phyloP scores from a whole-genome alignment of 805 yeast genomes.

The Suhomyces pyralidae region DNA sequence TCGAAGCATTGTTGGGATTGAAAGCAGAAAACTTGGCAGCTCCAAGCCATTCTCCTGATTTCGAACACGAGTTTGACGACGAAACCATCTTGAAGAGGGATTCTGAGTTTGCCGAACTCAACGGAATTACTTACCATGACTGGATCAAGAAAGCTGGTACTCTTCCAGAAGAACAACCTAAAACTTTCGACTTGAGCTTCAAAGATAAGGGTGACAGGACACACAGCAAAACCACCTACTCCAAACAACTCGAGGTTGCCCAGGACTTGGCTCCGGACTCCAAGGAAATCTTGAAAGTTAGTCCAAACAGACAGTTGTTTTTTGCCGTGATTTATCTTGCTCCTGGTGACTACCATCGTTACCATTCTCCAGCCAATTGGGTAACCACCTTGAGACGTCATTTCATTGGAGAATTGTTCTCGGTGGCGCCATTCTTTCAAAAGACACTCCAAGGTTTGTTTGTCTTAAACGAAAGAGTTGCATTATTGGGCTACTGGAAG shows the following conservation, averaged over 20 bases:
- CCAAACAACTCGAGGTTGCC: constrained; percentile 39
- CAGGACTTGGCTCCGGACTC: constrained; percentile 38
- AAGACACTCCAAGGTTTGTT: constrained; percentile 80
- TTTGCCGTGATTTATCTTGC: constrained; percentile 93
- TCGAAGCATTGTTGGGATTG: constrained; percentile 82
- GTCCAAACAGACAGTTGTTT: constrained; percentile 56
- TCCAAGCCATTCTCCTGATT: constrained; percentile 49
- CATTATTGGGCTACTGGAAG: constrained; percentile 92
- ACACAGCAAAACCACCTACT: constrained; percentile 28
- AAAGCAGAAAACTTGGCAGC: constrained; percentile 49
- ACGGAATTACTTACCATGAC: constrained; percentile 68
- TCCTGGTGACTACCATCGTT: constrained; percentile 97
- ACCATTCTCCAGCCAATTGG: constrained; percentile 96
- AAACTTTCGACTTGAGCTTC: constrained; percentile 44
- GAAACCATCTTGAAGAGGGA: constrained; percentile 50
- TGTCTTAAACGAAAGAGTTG: constrained; percentile 91
- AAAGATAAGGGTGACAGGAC: constrained; percentile 67
- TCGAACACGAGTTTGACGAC: constrained; percentile 40
- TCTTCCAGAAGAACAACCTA: constrained; percentile 25
- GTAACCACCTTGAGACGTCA: constrained; percentile 90
- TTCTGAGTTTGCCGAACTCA: constrained; percentile 71
- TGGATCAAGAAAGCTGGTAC: constrained; percentile 63
- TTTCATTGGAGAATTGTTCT: constrained; percentile 90
- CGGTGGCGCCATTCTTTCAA: constrained; percentile 97
- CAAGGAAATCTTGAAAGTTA: constrained; percentile 24